These are phyloP conservation scores for Clarireedia hainanense DNA, from an alignment of 2,329 filamentous ascomycete species.

Conservation along the genomic window DNA sequence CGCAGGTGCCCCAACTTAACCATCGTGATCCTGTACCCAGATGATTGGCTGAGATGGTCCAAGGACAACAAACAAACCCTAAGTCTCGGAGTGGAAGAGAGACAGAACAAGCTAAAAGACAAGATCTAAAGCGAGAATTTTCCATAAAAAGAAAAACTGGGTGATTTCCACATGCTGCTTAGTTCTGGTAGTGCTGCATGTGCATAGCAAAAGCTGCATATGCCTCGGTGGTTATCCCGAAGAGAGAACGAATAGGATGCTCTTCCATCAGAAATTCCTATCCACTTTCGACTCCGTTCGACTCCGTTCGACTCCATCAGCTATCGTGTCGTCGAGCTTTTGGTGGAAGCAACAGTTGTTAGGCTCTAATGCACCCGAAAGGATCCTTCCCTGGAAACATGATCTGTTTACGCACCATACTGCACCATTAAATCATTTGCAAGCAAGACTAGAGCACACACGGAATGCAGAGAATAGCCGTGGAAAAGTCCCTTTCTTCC, in stretches of 20 bases:
- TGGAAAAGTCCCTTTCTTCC: background rate
- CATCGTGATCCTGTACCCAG: too few relatives aligned
- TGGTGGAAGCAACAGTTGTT: conserved; percentile 1
- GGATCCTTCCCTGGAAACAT: conserved; percentile 4
- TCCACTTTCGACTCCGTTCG: conserved; percentile 1
- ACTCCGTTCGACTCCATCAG: background rate
- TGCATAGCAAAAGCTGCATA: background rate
- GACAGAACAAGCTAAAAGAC: too few relatives aligned
- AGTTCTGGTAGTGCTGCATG: background rate
- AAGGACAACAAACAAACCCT: too few relatives aligned
- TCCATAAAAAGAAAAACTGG: background rate
- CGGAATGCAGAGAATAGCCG: background rate
- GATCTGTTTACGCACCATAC: background rate
- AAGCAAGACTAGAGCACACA: background rate
- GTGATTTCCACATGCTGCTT: background rate
- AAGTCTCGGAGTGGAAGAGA: too few relatives aligned
- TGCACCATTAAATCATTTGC: conserved; percentile 7
- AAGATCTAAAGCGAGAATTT: background rate
- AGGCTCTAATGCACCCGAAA: conserved; percentile 2
- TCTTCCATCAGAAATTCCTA: background rate
- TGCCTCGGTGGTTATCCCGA: too few relatives aligned
- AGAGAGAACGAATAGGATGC: background rate
- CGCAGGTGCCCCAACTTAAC: too few relatives aligned
- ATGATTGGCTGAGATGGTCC: too few relatives aligned
- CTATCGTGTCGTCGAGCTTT: conserved; percentile 9